phyloP scores from a whole-genome alignment of 78 protist species.

The Speleostelium caveatum region DNA sequence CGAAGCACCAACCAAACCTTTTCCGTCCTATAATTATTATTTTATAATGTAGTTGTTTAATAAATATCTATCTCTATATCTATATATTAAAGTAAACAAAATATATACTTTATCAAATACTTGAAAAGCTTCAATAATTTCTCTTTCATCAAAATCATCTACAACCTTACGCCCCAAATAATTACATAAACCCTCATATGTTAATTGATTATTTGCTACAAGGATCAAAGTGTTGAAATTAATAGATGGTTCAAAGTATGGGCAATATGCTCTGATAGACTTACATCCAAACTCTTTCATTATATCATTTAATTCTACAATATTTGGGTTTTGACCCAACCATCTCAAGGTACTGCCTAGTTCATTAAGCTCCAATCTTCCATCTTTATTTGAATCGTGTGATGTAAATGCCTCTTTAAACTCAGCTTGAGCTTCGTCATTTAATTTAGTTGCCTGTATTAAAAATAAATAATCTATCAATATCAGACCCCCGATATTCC shows the following conservation, averaged over 20 bases:
- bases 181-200: slow-evolving; percentile 59
- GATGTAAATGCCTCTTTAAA: slow-evolving; percentile 67
- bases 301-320: slow-evolving; percentile 26
- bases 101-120: slow-evolving; percentile 60
- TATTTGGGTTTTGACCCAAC: slow-evolving; percentile 75
- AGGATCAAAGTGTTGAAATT: neutral
- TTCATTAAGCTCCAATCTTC: slow-evolving; percentile 62
- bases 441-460: slow-evolving; percentile 36
- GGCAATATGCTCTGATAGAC: neutral
- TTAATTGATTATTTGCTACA: slow-evolving; percentile 25
- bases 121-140: slow-evolving; percentile 72
- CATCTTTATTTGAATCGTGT: slow-evolving; percentile 71
- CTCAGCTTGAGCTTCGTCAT: slow-evolving; percentile 78
- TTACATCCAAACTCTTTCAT: slow-evolving; percentile 69
- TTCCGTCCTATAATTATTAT: too few relatives aligned
- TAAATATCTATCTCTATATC: too few relatives aligned
- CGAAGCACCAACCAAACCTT: slow-evolving; percentile 76
- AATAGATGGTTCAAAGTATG: neutral
- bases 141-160: slow-evolving; percentile 77
- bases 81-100: neutral
- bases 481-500: neutral
- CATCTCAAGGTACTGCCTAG: slow-evolving; percentile 41
- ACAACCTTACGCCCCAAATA: slow-evolving; percentile 72
- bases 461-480: neutral
- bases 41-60: neutral